Conservation (phyloP, 768 basidiomycete species). For the Cystoderma amianthinum region DNA sequence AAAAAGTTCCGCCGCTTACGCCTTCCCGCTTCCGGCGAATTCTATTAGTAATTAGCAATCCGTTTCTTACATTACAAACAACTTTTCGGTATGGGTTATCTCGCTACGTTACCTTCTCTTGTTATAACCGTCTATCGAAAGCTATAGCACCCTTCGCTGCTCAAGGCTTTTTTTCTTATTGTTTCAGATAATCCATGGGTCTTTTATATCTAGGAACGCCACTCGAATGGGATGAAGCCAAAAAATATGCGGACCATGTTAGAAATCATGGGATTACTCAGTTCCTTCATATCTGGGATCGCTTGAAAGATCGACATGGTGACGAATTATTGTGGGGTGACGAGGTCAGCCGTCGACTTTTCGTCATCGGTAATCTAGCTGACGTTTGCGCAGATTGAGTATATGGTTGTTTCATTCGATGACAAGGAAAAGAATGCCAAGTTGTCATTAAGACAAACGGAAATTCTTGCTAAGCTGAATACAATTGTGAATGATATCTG, state of each 20-base stretch:
- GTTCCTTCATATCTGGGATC: constrained; percentile 90
- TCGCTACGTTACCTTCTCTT: too few relatives aligned
- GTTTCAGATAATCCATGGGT: constrained; percentile 60
- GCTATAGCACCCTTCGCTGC: too few relatives aligned
- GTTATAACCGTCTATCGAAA: too few relatives aligned
- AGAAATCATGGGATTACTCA: constrained; percentile 90
- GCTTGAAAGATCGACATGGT: constrained; percentile 83
- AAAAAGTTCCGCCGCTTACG: not conserved
- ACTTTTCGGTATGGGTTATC: constrained; percentile 4
- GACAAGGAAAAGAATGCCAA: constrained; percentile 72
- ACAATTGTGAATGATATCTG: constrained; percentile 62
- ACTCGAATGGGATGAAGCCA: constrained; percentile 85
- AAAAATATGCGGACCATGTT: constrained; percentile 83
- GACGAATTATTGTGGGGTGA: constrained; percentile 98
- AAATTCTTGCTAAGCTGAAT: constrained; percentile 80
- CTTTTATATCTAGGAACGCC: constrained; percentile 91
- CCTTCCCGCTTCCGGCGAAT: too few relatives aligned
- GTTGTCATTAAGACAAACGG: constrained; percentile 90
- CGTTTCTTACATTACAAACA: constrained; percentile 16
- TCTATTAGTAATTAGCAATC: constrained; percentile 5
- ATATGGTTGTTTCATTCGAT: constrained; percentile 89
- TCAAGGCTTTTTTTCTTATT: too few relatives aligned
- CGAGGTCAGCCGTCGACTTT: constrained; percentile 56
- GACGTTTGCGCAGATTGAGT: constrained; percentile 66
- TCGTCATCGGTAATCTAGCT: constrained; percentile 2